Conservation (phyloP, 352 stramenopile species). For the Peronospora belbahrii region DNA sequence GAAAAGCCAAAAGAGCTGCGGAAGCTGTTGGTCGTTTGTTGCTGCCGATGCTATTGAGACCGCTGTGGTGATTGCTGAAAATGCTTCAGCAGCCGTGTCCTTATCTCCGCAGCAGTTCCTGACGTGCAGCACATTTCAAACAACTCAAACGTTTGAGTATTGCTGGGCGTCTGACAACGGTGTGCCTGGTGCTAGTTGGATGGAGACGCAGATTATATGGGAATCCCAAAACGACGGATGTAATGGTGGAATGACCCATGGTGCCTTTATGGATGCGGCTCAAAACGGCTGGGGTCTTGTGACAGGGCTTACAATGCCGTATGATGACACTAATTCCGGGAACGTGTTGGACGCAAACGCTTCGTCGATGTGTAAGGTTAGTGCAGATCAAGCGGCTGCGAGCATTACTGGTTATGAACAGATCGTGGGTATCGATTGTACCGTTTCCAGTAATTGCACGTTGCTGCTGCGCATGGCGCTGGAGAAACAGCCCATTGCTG, state of each 20-base stretch:
- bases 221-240: constrained; percentile 70
- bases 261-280: constrained; percentile 66
- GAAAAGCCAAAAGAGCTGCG: constrained; percentile 77
- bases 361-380: constrained; percentile 29
- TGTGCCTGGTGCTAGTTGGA: constrained; percentile 46
- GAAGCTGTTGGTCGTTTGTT: constrained; percentile 77
- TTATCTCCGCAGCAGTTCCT: constrained; percentile 77
- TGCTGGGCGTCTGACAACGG: constrained; percentile 54
- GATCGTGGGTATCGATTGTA: constrained; percentile 54
- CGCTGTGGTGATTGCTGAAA: constrained; percentile 58
- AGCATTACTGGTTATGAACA: constrained; percentile 70
- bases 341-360: constrained; percentile 21
- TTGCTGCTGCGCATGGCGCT: constrained; percentile 49
- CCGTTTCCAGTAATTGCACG: constrained; percentile 39
- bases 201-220: constrained; percentile 62
- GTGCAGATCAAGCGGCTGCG: constrained; percentile 38
- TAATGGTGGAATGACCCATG: constrained; percentile 78
- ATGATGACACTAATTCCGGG: constrained; percentile 44
- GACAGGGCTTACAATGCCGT: constrained; percentile 67
- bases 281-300: constrained; percentile 56
- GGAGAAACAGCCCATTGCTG: constrained; percentile 59
- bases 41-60: constrained; percentile 75
- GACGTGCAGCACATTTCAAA: constrained; percentile 54
- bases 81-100: constrained; percentile 43
- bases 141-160: constrained; percentile 68